phyloP scores from a whole-genome alignment of 768 basidiomycete species.

The Mycena galopus region DNA sequence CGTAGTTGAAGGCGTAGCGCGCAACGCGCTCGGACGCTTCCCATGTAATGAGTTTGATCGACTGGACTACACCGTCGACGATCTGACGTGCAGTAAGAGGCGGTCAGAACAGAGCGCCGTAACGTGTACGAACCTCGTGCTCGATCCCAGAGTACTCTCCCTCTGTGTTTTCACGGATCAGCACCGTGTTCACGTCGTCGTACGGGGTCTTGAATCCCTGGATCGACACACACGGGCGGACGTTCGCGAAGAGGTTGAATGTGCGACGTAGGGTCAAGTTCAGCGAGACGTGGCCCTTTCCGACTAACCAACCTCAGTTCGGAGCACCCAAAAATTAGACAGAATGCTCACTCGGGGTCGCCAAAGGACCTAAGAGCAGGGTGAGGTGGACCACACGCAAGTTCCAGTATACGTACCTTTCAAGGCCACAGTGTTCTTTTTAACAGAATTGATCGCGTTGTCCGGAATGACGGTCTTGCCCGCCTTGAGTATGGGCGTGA shows the following conservation, averaged over 20 bases:
- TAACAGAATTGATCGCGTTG: constrained; percentile 88
- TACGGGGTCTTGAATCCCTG: constrained; percentile 98
- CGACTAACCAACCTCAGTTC: constrained; percentile 67
- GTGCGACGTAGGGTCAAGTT: constrained; percentile 97
- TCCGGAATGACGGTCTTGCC: constrained; percentile 99
- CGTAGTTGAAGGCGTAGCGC: constrained; percentile 98
- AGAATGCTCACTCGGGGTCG: constrained; percentile 88
- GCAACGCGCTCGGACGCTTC: constrained; percentile 99
- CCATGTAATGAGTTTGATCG: constrained; percentile 99
- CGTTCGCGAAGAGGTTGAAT: constrained; percentile 98
- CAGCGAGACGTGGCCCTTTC: constrained; percentile 98
- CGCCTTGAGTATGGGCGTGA: constrained; percentile 91
- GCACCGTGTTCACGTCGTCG: constrained; percentile 96
- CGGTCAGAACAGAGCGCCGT: constrained; percentile 60
- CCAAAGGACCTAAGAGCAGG: constrained; percentile 79
- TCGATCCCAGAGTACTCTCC: constrained; percentile 99
- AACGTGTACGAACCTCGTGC: constrained; percentile 79
- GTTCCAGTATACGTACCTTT: constrained; percentile 74
- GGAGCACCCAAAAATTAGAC: constrained; percentile 1
- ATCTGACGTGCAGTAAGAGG: constrained; percentile 20
- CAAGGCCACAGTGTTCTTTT: constrained; percentile 96
- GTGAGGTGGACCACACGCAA: constrained; percentile 11
- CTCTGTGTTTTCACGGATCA: constrained; percentile 99
- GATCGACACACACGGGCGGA: constrained; percentile 96
- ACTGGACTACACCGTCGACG: constrained; percentile 98